phyloP scores from a whole-genome alignment of 805 yeast species.

The Candida berthetii region DNA sequence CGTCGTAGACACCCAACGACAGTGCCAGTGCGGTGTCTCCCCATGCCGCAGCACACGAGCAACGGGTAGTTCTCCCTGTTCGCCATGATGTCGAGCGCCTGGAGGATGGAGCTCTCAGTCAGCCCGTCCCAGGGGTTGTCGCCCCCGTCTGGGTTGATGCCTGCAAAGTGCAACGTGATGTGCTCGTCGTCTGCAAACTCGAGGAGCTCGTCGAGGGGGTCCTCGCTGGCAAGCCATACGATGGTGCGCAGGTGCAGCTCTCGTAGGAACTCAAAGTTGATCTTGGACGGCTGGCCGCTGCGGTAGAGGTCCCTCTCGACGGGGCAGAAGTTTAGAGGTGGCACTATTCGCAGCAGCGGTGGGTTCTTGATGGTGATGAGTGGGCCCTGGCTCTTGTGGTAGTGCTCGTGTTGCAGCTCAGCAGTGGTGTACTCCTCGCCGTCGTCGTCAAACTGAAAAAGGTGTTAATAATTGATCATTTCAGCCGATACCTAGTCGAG shows the following conservation, averaged over 20 bases:
- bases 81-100: slow-evolving; percentile 71
- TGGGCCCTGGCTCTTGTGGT: slow-evolving; percentile 3
- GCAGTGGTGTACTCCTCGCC: slow-evolving; percentile 19
- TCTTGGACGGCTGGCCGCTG: slow-evolving; percentile 92
- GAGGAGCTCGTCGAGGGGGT: slow-evolving; percentile 83
- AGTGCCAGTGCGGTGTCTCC: slow-evolving; percentile 95
- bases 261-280: slow-evolving; percentile 79
- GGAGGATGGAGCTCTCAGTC: slow-evolving; percentile 72
- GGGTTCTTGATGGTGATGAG: slow-evolving; percentile 35
- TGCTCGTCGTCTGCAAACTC: slow-evolving; percentile 72
- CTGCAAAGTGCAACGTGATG: slow-evolving; percentile 77
- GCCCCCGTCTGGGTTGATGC: slow-evolving; percentile 72
- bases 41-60: slow-evolving; percentile 96
- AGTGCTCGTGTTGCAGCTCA: slow-evolving; percentile 23
- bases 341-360: slow-evolving; percentile 69
- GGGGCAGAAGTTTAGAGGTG: slow-evolving; percentile 93
- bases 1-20: slow-evolving; percentile 91
- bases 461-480: background rate
- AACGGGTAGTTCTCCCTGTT: slow-evolving; percentile 75
- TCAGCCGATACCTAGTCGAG: background rate
- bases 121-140: slow-evolving; percentile 95
- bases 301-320: slow-evolving; percentile 85
- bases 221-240: slow-evolving; percentile 93
- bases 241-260: slow-evolving; percentile 73
- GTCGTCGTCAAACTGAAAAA: background rate